A percentile compares a stretch with the other conserved stretches of the same genome.
phyloP scores from a whole-genome alignment of 176 grass and related monocot species.

The Avena insularis region DNA sequence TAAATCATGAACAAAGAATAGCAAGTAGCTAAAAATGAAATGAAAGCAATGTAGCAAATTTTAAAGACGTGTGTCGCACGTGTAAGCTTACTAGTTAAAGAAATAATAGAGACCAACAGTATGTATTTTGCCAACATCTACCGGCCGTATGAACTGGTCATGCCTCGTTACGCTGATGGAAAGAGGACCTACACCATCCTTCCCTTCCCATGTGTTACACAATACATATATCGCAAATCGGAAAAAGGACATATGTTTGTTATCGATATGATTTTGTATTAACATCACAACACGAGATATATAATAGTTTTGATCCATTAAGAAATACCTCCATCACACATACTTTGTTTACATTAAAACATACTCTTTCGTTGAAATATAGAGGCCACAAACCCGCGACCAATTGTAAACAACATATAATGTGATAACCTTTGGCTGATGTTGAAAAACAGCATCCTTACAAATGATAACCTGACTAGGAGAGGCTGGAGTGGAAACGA shows the following conservation, averaged over 20 bases:
- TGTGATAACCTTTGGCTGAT: neutral
- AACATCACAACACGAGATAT: neutral
- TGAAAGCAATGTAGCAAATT: too few relatives aligned
- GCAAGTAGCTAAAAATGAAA: too few relatives aligned
- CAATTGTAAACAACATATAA: neutral
- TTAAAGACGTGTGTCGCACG: too few relatives aligned
- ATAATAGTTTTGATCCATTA: neutral
- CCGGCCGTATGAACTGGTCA: neutral
- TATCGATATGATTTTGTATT: neutral
- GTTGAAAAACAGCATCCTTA: too few relatives aligned
- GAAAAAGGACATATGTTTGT: too few relatives aligned
- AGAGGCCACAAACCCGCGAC: neutral
- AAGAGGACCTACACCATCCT: neutral
- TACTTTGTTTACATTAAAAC: neutral
- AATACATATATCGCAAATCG: neutral
- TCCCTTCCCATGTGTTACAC: neutral
- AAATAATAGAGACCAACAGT: neutral
- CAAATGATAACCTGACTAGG: too few relatives aligned
- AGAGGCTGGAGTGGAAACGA: too few relatives aligned
- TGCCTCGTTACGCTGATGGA: neutral
- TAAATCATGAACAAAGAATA: too few relatives aligned
- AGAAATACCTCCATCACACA: neutral
- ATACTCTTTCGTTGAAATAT: neutral
- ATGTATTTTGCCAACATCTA: neutral
- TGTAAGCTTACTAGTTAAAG: neutral